Percentiles rank a stretch among this genome's conserved stretches.
Conservation (phyloP, 345 rosid genomes). For the Lepidium didymum region DNA sequence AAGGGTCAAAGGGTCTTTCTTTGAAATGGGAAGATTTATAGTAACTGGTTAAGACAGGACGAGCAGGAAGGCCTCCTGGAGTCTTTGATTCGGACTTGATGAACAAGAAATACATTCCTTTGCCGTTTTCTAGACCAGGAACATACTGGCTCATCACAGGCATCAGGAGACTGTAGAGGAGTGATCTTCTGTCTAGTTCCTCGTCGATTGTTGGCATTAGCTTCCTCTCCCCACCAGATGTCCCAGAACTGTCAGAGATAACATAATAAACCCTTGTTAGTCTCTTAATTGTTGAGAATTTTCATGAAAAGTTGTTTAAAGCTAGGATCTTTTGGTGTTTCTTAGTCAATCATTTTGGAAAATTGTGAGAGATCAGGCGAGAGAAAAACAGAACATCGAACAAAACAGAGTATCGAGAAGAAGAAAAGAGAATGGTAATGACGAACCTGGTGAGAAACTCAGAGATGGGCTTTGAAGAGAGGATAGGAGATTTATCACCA, state of each 20-base stretch:
- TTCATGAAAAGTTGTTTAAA: background rate
- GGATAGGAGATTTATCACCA: slow-evolving; percentile 80
- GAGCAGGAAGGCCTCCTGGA: slow-evolving; percentile 65
- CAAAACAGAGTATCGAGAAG: background rate
- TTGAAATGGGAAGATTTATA: slow-evolving; percentile 71
- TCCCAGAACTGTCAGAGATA: slow-evolving; percentile 69
- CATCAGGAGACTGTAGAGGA: slow-evolving; percentile 63
- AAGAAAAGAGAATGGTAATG: background rate
- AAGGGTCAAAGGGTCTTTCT: slow-evolving; percentile 58
- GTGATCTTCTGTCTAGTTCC: slow-evolving; percentile 57
- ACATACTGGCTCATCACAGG: slow-evolving; percentile 75
- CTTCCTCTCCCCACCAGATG: slow-evolving; percentile 89
- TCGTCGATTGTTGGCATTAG: slow-evolving; percentile 79
- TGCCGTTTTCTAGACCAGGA: slow-evolving; percentile 62
- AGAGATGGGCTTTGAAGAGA: slow-evolving; percentile 84
- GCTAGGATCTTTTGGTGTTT: background rate
- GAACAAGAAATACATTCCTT: slow-evolving; percentile 78
- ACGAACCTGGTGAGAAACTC: slow-evolving; percentile 91
- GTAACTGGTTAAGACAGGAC: slow-evolving; percentile 70
- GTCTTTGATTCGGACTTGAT: slow-evolving; percentile 70
- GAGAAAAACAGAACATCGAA: background rate
- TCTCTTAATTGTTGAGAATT: background rate
- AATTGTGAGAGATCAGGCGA: background rate
- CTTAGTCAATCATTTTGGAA: background rate
- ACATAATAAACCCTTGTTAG: background rate